These are phyloP conservation scores for Phytophthora melonis DNA, from an alignment of 352 stramenopile species.

Conservation along the genomic window DNA sequence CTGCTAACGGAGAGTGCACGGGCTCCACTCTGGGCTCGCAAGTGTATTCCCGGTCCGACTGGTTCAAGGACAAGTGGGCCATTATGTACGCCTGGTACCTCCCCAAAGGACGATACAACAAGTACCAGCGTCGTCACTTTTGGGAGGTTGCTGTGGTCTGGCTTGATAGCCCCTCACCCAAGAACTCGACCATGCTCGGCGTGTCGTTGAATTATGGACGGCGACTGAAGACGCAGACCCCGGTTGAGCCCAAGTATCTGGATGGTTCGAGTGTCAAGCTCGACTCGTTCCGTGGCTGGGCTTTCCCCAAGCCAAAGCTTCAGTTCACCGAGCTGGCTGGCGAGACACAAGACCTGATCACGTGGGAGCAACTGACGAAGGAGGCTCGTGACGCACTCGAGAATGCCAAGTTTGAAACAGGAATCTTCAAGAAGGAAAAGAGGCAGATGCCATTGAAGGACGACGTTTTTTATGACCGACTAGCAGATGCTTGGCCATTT, in stretches of 20 bases:
- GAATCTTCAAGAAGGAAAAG: not conserved
- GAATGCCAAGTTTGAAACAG: constrained; percentile 22
- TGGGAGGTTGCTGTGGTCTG: constrained; percentile 54
- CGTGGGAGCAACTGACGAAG: constrained; percentile 21
- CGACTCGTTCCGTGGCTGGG: constrained; percentile 7
- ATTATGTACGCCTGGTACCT: not conserved
- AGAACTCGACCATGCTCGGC: constrained; percentile 23
- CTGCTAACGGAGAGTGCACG: too few species aligned
- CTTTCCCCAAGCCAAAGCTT: constrained; percentile 11
- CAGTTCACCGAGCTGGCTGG: constrained; percentile 22
- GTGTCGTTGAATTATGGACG: constrained; percentile 27
- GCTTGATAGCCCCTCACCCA: constrained; percentile 39
- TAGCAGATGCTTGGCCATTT: constrained; percentile 28
- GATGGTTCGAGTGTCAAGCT: constrained; percentile 34
- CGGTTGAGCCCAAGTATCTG: constrained; percentile 13
- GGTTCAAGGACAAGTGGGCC: not conserved
- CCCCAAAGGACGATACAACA: constrained; percentile 12
- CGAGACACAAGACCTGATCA: constrained; percentile 26
- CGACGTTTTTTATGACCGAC: constrained; percentile 25
- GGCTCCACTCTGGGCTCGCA: not conserved
- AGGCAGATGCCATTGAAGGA: constrained; percentile 36
- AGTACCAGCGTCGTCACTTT: constrained; percentile 30
- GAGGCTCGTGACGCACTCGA: constrained; percentile 22
- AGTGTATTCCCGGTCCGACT: not conserved
- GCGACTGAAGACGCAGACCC: constrained; percentile 7